Evolutionary conservation across 371 early-diverging fungal species (phyloP), one percentile per base, ranked within the genome.

Genomic region (Mucor ambiguus): DNA sequence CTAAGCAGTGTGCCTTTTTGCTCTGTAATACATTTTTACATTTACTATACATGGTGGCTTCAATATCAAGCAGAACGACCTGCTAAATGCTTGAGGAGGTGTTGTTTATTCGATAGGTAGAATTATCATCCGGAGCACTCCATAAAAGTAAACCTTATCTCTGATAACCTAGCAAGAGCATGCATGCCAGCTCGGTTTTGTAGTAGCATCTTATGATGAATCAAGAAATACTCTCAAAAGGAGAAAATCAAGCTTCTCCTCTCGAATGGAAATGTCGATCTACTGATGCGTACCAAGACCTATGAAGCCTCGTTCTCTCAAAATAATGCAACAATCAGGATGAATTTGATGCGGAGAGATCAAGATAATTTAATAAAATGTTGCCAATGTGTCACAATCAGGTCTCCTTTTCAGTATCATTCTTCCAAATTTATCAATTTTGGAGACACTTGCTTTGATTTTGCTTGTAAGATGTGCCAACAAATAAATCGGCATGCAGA

Each of bases 41-140:
- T 35, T 35, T 35, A 35, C 37, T 10, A 10, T 35, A 12, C 37
- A 12, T 12, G 11, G 1, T 35, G 37, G 37, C 37, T 35, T 12
- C 12, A 33, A 8, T 33, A 9, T 4, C 33, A 33, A 46, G 22
- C 22, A 46, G 22, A 22, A 22, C 37, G 14, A 37, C 37, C 16
- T 37, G 14, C 16, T 2, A 37, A 1, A 14, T 37, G 37, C 2
- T 2, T 41, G 41, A 3, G 2, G 37, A 52, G 33, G 26, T 37
- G 16, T 30, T 55, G 38, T 3, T 20, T 16, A 9, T 43, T 28
- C 58, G 64, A 64, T 64, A 64, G 64, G 64, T 56, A 64, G 46
- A 64, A 64, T 64, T 57, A 32, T 44, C 46, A 64, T 43, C 64
- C 64, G 64, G 58, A 41, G 4, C 11, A 37, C 58, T n/a, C 58